Percentiles rank a stretch among this genome's conserved stretches.
Evolutionary conservation across 164 flowering plant species (phyloP).

Genomic region (Dillenia suffruticosa): DNA sequence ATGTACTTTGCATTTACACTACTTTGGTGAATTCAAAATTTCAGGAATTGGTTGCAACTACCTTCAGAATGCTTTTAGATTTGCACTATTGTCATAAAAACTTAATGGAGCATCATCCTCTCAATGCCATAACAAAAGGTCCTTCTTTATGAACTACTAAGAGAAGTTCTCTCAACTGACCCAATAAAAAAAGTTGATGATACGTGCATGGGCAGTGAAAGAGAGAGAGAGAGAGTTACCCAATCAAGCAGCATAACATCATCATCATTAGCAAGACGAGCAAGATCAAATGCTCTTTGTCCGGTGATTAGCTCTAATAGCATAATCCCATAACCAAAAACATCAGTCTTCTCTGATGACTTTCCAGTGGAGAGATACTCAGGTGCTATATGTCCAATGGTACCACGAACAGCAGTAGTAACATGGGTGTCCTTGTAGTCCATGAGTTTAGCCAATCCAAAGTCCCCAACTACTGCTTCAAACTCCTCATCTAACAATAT

Average conservation of each 20-base stretch:
- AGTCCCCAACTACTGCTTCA: constrained; percentile 29
- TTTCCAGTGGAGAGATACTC: constrained; percentile 39
- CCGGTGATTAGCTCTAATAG: constrained; percentile 66
- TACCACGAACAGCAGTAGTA: constrained; percentile 62
- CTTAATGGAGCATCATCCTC: no score
- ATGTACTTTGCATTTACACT: no score
- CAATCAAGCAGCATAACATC: constrained; percentile 68
- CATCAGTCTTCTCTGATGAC: constrained; percentile 13
- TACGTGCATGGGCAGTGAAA: no score
- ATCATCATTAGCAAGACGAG: constrained; percentile 66
- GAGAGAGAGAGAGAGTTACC: constrained; percentile 25
- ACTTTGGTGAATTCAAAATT: no score
- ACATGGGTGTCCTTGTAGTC: constrained; percentile 69
- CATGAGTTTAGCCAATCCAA: constrained; percentile 66
- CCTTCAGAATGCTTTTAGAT: no score
- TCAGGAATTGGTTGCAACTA: no score
- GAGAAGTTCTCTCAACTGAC: no score
- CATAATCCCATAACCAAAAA: constrained; percentile 20
- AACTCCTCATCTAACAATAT: no score
- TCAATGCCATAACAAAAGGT: no score
- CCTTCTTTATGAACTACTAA: no score
- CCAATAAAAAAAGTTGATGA: background rate
- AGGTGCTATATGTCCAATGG: constrained; percentile 41
- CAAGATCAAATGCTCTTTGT: constrained; percentile 65
- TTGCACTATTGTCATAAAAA: background rate